Percentiles rank a stretch among this genome's conserved stretches.
Conservation (phyloP, 1,284 basidiomycete species). For the Cystobasidium sp. region DNA sequence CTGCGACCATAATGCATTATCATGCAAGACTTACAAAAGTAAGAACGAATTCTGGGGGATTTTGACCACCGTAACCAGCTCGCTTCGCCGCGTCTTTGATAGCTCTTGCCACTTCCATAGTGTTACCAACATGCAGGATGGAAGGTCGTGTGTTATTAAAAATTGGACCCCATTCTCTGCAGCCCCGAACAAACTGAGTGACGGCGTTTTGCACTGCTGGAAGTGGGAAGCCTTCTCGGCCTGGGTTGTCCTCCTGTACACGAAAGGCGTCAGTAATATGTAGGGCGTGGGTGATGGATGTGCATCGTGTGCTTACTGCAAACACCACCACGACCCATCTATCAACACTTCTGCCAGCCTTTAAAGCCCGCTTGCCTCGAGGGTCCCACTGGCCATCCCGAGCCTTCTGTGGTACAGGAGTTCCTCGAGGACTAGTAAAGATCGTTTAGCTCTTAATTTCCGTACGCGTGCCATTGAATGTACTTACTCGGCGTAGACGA, state of each 20-base stretch:
- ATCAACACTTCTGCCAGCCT: slow-evolving; percentile 4
- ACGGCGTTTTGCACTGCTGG: slow-evolving; percentile 11
- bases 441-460: not conserved
- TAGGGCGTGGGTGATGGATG: not conserved
- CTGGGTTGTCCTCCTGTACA: slow-evolving; percentile 21
- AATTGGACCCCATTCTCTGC: slow-evolving; percentile 10
- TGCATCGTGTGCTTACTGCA: slow-evolving; percentile 2
- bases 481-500: slow-evolving; percentile 25
- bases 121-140: slow-evolving; percentile 30
- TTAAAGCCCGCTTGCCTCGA: slow-evolving; percentile 4
- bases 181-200: slow-evolving; percentile 11
- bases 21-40: slow-evolving; percentile 12
- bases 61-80: slow-evolving; percentile 11
- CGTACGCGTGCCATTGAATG: no score
- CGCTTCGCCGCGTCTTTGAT: slow-evolving; percentile 33
- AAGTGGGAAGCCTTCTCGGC: slow-evolving; percentile 9
- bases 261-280: not conserved
- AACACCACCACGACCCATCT: slow-evolving; percentile 45
- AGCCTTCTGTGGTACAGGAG: not conserved
- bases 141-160: slow-evolving; percentile 22
- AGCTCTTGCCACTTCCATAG: slow-evolving; percentile 5
- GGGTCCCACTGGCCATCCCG: slow-evolving; percentile 27
- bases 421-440: not conserved
- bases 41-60: slow-evolving; percentile 27
- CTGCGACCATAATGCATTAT: not conserved